A percentile compares a stretch with the other conserved stretches of the same genome.
Evolutionary conservation across 2,329 filamentous ascomycete species (phyloP).

Genomic region (Trichophaea hybrida): DNA sequence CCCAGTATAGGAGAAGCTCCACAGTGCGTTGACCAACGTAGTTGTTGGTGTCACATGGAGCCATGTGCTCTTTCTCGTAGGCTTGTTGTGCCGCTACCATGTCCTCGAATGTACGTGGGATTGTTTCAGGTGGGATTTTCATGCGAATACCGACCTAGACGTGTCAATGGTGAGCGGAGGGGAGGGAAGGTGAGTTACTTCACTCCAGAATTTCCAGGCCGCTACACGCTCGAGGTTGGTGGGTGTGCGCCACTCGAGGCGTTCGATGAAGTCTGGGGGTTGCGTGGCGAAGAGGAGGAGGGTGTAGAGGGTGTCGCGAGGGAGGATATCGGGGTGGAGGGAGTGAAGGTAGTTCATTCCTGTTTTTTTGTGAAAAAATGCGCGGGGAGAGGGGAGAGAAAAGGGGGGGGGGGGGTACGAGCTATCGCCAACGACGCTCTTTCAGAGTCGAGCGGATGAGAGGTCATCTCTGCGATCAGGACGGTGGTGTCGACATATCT

Average conservation of each 20-base stretch:
- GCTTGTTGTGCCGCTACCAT: constrained; percentile 39
- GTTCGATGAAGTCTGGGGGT: constrained; percentile 47
- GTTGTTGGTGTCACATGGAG: constrained; percentile 38
- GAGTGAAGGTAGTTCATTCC: constrained; percentile 50
- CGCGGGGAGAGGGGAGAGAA: neutral
- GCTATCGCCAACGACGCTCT: constrained; percentile 41
- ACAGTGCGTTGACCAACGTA: constrained; percentile 46
- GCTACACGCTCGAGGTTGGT: constrained; percentile 55
- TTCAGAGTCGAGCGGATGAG: constrained; percentile 33
- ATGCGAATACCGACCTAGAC: constrained; percentile 49
- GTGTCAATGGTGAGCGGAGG: no score
- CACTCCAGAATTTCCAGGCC: constrained; percentile 55
- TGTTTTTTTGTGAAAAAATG: neutral
- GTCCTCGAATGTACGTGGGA: constrained; percentile 37
- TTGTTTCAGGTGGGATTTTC: constrained; percentile 41
- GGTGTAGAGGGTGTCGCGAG: constrained; percentile 52
- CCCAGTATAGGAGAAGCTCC: constrained; percentile 43
- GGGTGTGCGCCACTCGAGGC: constrained; percentile 56
- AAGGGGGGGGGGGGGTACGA: constrained; percentile 19
- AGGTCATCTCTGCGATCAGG: constrained; percentile 38
- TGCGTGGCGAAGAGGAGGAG: constrained; percentile 51
- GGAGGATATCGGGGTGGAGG: constrained; percentile 44
- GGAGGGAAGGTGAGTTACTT: constrained; percentile 16
- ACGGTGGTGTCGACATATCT: constrained; percentile 40
- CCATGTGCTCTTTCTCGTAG: constrained; percentile 49